phyloP scores from a whole-genome alignment of 2,329 filamentous ascomycete genomes.

The Anthostomella pinea region DNA sequence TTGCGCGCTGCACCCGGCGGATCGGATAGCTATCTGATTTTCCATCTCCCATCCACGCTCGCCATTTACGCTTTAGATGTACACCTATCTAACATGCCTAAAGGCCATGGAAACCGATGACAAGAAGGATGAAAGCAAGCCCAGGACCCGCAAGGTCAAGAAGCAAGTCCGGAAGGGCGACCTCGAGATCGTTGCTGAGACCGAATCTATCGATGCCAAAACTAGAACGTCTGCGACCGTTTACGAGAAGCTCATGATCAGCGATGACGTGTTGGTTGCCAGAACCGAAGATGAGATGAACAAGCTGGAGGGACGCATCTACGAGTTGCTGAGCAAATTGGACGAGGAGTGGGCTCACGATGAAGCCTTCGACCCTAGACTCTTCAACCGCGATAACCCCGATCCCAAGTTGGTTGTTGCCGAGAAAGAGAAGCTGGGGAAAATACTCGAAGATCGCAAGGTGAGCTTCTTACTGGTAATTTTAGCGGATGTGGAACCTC shows the following conservation, averaged over 20 bases:
- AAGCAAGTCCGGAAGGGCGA: constrained; percentile 99
- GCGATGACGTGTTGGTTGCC: constrained; percentile 97
- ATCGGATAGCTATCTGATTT: too few relatives aligned
- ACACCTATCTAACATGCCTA: constrained; percentile 16
- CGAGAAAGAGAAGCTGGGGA: constrained; percentile 83
- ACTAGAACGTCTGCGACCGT: constrained; percentile 62
- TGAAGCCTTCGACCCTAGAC: too few relatives aligned
- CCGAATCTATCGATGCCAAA: constrained; percentile 70
- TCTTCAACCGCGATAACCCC: too few relatives aligned
- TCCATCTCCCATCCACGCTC: not conserved
- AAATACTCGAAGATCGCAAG: constrained; percentile 81
- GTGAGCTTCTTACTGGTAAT: constrained; percentile 52
- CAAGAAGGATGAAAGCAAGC: constrained; percentile 59
- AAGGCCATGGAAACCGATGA: constrained; percentile 85
- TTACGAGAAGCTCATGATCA: constrained; percentile 83
- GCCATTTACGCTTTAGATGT: not conserved
- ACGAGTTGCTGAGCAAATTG: constrained; percentile 93
- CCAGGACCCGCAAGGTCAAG: constrained; percentile 95
- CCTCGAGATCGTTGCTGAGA: constrained; percentile 80
- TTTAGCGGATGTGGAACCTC: constrained; percentile 1
- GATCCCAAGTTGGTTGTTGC: too few relatives aligned
- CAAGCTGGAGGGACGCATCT: constrained; percentile 96
- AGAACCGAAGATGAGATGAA: constrained; percentile 99
- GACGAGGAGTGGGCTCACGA: constrained; percentile 85
- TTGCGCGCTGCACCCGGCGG: too few relatives aligned